Evolutionary conservation across 2,329 filamentous ascomycete species (phyloP).

Genomic region (Chrysoporthe austroafricana): DNA sequence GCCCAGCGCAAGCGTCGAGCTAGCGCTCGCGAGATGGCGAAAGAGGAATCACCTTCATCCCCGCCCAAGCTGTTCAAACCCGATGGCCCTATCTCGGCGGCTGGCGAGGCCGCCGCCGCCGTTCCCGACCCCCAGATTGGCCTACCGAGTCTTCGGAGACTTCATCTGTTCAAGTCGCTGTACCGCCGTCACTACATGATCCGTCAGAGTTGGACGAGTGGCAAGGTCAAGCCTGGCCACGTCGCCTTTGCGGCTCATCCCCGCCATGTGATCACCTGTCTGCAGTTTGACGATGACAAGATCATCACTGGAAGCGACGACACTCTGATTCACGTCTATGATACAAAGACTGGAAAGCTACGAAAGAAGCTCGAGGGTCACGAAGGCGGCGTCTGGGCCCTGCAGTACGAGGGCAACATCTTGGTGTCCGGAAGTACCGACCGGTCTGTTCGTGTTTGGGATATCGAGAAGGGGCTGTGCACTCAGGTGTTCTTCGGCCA

Average conservation of each 20-base stretch:
- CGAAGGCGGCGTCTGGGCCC: constrained; percentile 95
- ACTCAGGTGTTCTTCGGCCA: constrained; percentile 97
- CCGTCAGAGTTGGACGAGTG: constrained; percentile 87
- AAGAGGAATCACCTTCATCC: constrained; percentile 46
- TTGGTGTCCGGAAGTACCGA: constrained; percentile 96
- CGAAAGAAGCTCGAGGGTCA: constrained; percentile 86
- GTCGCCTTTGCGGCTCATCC: constrained; percentile 97
- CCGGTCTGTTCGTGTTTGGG: constrained; percentile 98
- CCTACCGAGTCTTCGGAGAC: constrained; percentile 74
- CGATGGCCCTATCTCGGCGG: constrained; percentile 84
- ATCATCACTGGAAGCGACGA: constrained; percentile 98
- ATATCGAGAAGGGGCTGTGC: constrained; percentile 90
- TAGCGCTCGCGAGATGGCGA: constrained; percentile 50
- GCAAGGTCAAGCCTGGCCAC: constrained; percentile 82
- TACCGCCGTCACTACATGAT: constrained; percentile 94
- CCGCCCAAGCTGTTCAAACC: constrained; percentile 59
- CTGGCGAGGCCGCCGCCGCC: constrained; percentile 79
- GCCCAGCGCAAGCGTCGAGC: constrained; percentile 60
- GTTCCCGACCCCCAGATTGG: constrained; percentile 83
- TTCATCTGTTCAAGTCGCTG: constrained; percentile 95
- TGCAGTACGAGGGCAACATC: constrained; percentile 94
- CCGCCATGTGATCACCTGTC: constrained; percentile 93
- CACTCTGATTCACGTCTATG: constrained; percentile 96
- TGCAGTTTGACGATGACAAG: constrained; percentile 98
- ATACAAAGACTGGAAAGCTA: constrained; percentile 89